A percentile compares a stretch with the other conserved stretches of the same genome.
Evolutionary conservation across 2,329 filamentous ascomycete genomes (phyloP).

Genomic region (Cephalotrichum gorgonifer): DNA sequence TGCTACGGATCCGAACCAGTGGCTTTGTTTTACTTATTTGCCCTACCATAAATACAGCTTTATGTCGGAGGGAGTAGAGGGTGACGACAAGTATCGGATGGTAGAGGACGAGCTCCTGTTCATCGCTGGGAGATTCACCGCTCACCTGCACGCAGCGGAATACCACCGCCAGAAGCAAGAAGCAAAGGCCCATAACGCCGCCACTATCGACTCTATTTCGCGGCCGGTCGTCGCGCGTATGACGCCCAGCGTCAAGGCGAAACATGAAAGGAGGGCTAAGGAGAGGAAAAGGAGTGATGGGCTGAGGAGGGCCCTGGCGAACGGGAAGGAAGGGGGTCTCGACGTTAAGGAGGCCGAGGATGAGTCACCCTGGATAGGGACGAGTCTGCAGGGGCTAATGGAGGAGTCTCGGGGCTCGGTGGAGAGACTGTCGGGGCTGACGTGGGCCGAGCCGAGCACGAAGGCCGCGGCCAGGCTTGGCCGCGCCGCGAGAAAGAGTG

Average conservation of each 20-base stretch:
- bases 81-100: constrained; percentile 71
- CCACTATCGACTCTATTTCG: constrained; percentile 37
- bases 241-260: constrained; percentile 22
- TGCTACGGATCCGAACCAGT: not conserved
- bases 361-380: constrained; percentile 16
- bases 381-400: constrained; percentile 31
- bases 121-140: constrained; percentile 59
- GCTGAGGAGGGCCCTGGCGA: constrained; percentile 9
- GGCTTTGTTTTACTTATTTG: not conserved
- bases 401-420: not conserved
- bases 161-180: constrained; percentile 57
- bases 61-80: constrained; percentile 53
- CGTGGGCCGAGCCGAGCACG: not conserved
- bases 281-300: constrained; percentile 23
- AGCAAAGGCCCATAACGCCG: constrained; percentile 43
- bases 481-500: not conserved
- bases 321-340: constrained; percentile 9
- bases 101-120: constrained; percentile 71
- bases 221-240: constrained; percentile 36
- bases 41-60: constrained; percentile 24
- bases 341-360: constrained; percentile 18
- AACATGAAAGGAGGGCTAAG: constrained; percentile 21
- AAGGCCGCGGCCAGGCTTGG: not conserved
- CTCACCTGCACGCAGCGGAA: constrained; percentile 67
- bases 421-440: not conserved